Base-by-base conservation (phyloP, 768 basidiomycete species). In the Crucibulum laeve region DNA sequence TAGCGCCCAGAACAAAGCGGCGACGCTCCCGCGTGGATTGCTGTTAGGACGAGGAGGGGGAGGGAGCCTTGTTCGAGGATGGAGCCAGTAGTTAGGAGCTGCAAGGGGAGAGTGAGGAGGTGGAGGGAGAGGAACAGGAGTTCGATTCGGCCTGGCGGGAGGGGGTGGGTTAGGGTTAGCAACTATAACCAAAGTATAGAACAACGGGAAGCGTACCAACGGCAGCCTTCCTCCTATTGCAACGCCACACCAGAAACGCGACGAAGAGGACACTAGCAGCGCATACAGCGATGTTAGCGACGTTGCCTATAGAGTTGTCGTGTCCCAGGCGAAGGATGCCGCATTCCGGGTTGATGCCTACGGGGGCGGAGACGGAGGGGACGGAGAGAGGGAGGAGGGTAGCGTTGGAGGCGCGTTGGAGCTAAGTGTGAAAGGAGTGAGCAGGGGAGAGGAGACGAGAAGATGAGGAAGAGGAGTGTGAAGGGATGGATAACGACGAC, bases 341-440 rank as follows among this genome's bases (percentile, higher is more conserved):
- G 61, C 94, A 98, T 79, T 63, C 61, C 2, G 88, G 81, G 57
- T 91, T 86, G 37, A 97, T 68, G 24, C 95, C 94, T 22, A 92
- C 79, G 2, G 90, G 89, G 1, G 90, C 88, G 1, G 73, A 62
- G 17, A 54, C 23, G 2, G 78, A 25, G 45, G 77, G 52, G 19
- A 65, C 60, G 46, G 75, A 82, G 44, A 61, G 44, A 34, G 68
- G 77, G 46, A 58, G 57, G 70, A 68, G 67, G 50, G 63, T 19
- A 14, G 58, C 4, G 1, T 53, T 47, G 32, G 68, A 52, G 38
- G 53, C 49, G 42, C 65, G 57, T 60, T 52, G 69, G 6, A 74
- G 60, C 77, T 79, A 50, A 45, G 47, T 4, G 34, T 35, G 45
- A 45, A 50, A 57, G 36, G 68, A 60, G 54, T n/a, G 44, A 43